Conservation (phyloP, 208 protist genomes). For the Crithidia sp. region DNA sequence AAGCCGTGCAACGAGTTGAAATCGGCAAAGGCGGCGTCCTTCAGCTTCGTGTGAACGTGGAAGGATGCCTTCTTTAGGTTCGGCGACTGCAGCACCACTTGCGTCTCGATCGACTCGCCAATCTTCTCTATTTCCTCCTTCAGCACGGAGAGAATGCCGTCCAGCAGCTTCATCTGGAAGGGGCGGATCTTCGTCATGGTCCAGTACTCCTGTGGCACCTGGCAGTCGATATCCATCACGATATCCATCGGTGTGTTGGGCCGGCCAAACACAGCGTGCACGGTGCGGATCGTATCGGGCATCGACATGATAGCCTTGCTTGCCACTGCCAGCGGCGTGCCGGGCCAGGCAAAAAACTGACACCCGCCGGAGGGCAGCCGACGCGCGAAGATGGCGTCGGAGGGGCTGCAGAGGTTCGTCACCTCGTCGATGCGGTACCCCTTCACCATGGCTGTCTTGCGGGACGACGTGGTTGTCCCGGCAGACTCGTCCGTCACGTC, state of each 20-base stretch:
- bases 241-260: conserved; percentile 75
- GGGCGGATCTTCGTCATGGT: conserved; percentile 72
- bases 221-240: conserved; percentile 86
- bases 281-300: conserved; percentile 87
- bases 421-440: conserved; percentile 83
- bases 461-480: conserved; percentile 2
- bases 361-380: conserved; percentile 79
- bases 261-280: conserved; percentile 86
- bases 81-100: conserved; percentile 88
- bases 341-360: conserved; percentile 91
- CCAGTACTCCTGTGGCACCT: conserved; percentile 87
- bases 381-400: conserved; percentile 83
- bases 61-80: conserved; percentile 92
- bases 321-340: conserved; percentile 68
- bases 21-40: conserved; percentile 86
- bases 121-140: conserved; percentile 73
- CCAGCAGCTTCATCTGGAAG: conserved; percentile 79
- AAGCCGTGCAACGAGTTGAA: conserved; percentile 85
- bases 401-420: conserved; percentile 47
- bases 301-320: conserved; percentile 79
- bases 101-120: conserved; percentile 74
- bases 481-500: conserved; percentile 18
- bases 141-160: conserved; percentile 63
- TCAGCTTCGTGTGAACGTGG: conserved; percentile 86
- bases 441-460: conserved; percentile 87